Percentiles rank a stretch among this genome's conserved stretches.
phyloP scores from a whole-genome alignment of 768 basidiomycete species.

The Calocybe cyanea region DNA sequence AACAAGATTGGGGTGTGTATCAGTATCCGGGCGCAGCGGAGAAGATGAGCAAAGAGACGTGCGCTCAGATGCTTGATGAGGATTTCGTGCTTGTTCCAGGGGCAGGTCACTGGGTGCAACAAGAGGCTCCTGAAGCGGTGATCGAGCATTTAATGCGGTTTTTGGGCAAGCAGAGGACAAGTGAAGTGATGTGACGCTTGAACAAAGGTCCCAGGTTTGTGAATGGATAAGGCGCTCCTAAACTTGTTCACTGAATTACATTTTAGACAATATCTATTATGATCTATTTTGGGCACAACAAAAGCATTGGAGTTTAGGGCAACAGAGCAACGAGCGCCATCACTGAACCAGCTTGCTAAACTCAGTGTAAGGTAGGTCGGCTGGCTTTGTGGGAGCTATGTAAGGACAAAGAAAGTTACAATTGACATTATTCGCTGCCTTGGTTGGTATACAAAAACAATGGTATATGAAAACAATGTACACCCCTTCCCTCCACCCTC shows the following conservation, averaged over 20 bases:
- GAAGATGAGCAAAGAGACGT: conserved; percentile 36
- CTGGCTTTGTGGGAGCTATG: too few relatives aligned
- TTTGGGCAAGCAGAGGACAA: conserved; percentile 19
- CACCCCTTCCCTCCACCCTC: background rate
- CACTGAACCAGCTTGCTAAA: background rate
- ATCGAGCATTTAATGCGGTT: conserved; percentile 38
- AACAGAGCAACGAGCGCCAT: too few relatives aligned
- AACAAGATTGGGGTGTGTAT: conserved; percentile 58
- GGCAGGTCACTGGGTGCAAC: conserved; percentile 65
- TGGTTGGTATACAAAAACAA: background rate
- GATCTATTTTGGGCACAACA: background rate
- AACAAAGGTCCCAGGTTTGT: too few relatives aligned
- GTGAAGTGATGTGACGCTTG: too few relatives aligned
- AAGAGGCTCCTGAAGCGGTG: conserved; percentile 46
- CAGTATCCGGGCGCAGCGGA: conserved; percentile 47
- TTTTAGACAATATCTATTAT: background rate
- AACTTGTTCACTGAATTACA: background rate
- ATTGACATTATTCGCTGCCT: background rate
- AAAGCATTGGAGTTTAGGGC: background rate
- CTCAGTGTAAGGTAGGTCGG: background rate
- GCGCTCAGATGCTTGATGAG: conserved; percentile 33
- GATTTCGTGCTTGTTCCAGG: conserved; percentile 50
- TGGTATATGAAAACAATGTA: background rate
- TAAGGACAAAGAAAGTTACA: conserved; percentile 2
- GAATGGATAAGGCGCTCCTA: background rate